Evolutionary conservation across 352 stramenopile genomes (phyloP), one percentile per base, ranked within the genome.

Genomic region (Blastocystis sp.): DNA sequence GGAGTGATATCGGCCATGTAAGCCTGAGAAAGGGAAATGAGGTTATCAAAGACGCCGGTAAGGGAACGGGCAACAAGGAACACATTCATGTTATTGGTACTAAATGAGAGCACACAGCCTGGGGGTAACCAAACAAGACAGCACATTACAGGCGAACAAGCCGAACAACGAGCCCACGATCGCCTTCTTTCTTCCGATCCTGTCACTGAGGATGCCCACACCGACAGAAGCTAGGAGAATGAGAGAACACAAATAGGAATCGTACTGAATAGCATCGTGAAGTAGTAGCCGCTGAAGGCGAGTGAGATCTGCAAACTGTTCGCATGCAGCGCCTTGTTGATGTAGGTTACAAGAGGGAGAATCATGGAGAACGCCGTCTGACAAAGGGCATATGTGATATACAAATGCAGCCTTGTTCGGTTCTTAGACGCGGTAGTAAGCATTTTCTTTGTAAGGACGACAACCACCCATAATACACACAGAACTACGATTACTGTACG

Each of bases 211-310:
- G 37, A 59, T 29, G 31, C 74, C 74, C 26, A 85, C 67, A 31
- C 33, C 35, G 19, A 69, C 10, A 2, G 74, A 85, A 85, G 50
- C 74, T 85, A 69, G 3, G 61, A 59, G 59, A 16, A 81, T 39
- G 10, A 21, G n/a, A 6, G n/a, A 16, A 35, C 1, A 77, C 50
- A 37, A 16, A 29, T 0, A 29, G 51, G 10, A 60, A 50, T 0
- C 16, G 24, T 51, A 85, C 74, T 85, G 21, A 85, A 70, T 31
- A 85, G 50, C 33, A 69, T 62, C 0, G 51, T 69, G 35, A 85
- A 63, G 31, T 85, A 85, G 41, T 85, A 85, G 10, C 74, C 74
- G 29, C 74, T 85, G 60, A 85, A 85, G 1, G 74, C 35, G n/a
- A 85, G 24, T 2, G 74, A 85, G 29, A 69, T 69, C 74, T 85